Percentiles rank a stretch among this genome's conserved stretches.
Conservation (phyloP, 2,329 filamentous ascomycete genomes). For the Colletotrichum tamarilloi region DNA sequence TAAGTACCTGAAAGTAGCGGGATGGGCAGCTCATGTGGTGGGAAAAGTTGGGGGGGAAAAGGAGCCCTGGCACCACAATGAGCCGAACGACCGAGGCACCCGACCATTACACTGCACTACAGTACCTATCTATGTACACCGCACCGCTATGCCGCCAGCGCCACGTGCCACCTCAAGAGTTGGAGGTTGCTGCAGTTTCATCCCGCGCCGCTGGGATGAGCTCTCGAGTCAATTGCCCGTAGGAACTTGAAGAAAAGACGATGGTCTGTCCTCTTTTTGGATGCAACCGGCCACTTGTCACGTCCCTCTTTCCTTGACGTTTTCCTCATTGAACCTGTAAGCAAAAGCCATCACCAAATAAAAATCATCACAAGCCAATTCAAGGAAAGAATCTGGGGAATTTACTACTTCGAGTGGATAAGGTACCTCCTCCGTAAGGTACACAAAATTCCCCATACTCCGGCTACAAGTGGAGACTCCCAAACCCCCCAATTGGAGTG, state of each 20-base stretch:
- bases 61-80: conserved; percentile 4
- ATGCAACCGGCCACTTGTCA: not conserved
- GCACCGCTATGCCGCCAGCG: not conserved
- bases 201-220: conserved; percentile 25
- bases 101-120: too few species aligned
- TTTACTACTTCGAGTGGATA: not conserved
- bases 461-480: conserved; percentile 17
- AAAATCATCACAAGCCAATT: not conserved
- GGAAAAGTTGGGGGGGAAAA: too few species aligned
- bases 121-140: too few species aligned
- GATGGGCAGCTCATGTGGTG: too few species aligned
- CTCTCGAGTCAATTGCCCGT: not conserved
- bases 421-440: not conserved
- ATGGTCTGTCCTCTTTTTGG: conserved; percentile 8
- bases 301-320: not conserved
- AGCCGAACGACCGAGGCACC: conserved; percentile 37
- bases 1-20: too few species aligned
- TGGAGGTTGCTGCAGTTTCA: not conserved
- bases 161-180: not conserved
- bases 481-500: not conserved
- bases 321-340: too few species aligned
- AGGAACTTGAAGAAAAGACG: not conserved
- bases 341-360: too few species aligned
- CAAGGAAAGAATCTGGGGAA: not conserved
- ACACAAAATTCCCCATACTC: not conserved